Evolutionary conservation across 306 rosid genomes (phyloP).

Genomic region (Gastrolobium bilobum): DNA sequence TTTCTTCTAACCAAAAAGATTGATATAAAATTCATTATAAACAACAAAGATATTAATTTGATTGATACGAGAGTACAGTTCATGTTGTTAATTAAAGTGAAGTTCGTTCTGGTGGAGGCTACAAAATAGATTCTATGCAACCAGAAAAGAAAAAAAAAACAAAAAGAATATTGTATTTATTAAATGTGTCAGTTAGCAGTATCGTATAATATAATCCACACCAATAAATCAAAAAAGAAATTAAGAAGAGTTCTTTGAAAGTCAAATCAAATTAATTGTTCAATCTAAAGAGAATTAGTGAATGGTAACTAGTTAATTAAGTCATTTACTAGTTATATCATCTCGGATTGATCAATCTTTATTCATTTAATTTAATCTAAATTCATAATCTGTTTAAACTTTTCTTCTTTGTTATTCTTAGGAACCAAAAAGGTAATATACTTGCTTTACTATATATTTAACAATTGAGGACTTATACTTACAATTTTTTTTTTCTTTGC

Average conservation of each 20-base stretch:
- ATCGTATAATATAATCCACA: background rate
- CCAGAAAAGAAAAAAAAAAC: background rate
- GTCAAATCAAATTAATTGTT: background rate
- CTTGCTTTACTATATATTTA: too few relatives aligned
- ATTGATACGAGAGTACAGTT: too few relatives aligned
- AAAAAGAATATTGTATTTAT: background rate
- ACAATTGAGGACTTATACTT: too few relatives aligned
- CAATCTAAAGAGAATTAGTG: background rate
- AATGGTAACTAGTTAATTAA: background rate
- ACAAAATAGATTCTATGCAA: background rate
- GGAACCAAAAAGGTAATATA: too few relatives aligned
- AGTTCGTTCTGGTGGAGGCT: too few relatives aligned
- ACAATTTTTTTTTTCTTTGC: too few relatives aligned
- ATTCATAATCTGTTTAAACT: background rate
- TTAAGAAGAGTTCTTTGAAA: background rate
- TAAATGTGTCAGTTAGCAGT: background rate
- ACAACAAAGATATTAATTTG: too few relatives aligned
- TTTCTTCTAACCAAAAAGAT: too few relatives aligned
- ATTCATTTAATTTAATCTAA: background rate
- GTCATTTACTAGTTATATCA: background rate
- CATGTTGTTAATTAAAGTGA: too few relatives aligned
- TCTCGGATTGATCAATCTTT: too few relatives aligned
- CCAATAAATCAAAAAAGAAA: background rate
- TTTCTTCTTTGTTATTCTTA: background rate
- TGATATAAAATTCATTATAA: too few relatives aligned